Conservation (phyloP, 148 eudicot species). For the Drosera capensis region DNA sequence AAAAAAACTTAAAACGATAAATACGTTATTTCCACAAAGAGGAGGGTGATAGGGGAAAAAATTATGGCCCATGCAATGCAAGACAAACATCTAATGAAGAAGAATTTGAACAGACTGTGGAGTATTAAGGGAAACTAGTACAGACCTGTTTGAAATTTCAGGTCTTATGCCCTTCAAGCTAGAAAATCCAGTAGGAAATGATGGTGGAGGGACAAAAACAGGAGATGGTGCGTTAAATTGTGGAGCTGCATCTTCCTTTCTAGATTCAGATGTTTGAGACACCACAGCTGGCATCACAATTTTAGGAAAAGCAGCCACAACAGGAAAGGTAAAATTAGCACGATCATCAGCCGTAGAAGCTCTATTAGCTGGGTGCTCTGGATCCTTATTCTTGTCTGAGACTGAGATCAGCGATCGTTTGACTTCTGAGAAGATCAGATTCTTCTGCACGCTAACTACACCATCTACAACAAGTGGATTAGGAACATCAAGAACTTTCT, state of each 20-base stretch:
- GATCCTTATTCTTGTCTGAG: slow-evolving; percentile 10
- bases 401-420: slow-evolving; percentile 8
- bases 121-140: not conserved
- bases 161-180: slow-evolving; percentile 12
- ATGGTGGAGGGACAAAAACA: slow-evolving; percentile 13
- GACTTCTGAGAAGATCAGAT: slow-evolving; percentile 8
- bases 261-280: slow-evolving; percentile 13
- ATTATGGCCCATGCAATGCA: no score
- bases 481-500: slow-evolving; percentile 9
- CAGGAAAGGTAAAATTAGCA: slow-evolving; percentile 10
- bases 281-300: slow-evolving; percentile 8
- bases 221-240: slow-evolving; percentile 13
- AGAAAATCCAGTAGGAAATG: slow-evolving; percentile 14
- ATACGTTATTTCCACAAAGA: no score
- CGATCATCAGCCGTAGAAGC: slow-evolving; percentile 12
- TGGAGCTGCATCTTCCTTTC: slow-evolving; percentile 10
- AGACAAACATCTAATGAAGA: no score
- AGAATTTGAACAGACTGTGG: no score
- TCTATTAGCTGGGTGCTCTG: slow-evolving; percentile 14
- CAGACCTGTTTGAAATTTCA: slow-evolving; percentile 39
- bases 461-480: slow-evolving; percentile 8
- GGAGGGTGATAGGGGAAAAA: no score
- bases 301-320: slow-evolving; percentile 5
- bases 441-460: slow-evolving; percentile 7
- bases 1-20: no score